These are phyloP conservation scores for Croton laevigatus DNA, from an alignment of 441 rosid genomes.

Conservation along the genomic window DNA sequence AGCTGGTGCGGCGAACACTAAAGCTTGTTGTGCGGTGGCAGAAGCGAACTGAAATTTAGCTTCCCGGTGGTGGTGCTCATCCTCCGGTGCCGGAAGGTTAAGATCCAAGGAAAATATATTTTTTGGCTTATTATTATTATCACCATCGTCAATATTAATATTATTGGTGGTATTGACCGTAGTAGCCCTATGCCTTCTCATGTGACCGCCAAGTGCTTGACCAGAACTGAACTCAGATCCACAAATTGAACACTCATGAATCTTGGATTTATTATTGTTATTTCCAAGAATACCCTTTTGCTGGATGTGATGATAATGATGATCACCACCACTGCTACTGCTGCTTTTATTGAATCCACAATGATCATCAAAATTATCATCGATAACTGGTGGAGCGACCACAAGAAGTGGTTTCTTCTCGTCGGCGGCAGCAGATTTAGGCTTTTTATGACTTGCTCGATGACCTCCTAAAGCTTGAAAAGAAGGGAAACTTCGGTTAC, in stretches of 20 bases:
- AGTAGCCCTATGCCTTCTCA: slow-evolving; percentile 79
- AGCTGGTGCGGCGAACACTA: slow-evolving; percentile 57
- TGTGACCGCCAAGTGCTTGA: slow-evolving; percentile 97
- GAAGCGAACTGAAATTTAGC: slow-evolving; percentile 52
- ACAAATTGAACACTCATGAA: slow-evolving; percentile 88
- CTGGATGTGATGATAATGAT: slow-evolving; percentile 5
- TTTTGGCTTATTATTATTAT: slow-evolving; percentile 34
- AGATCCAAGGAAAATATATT: slow-evolving; percentile 67
- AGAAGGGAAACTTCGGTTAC: slow-evolving; percentile 75
- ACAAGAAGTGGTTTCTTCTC: slow-evolving; percentile 34
- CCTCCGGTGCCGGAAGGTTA: slow-evolving; percentile 93
- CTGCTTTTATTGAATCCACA: slow-evolving; percentile 21
- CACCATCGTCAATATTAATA: background rate
- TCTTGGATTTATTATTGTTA: slow-evolving; percentile 35
- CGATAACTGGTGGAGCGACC: slow-evolving; percentile 6
- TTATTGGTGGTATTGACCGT: slow-evolving; percentile 4
- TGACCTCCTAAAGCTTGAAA: slow-evolving; percentile 97
- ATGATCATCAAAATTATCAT: slow-evolving; percentile 9
- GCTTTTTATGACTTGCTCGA: slow-evolving; percentile 89
- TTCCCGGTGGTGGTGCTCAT: slow-evolving; percentile 42
- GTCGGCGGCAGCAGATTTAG: slow-evolving; percentile 31
- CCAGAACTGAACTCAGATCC: slow-evolving; percentile 89
- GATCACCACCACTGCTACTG: slow-evolving; percentile 30
- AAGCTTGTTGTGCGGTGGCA: slow-evolving; percentile 33
- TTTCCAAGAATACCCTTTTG: slow-evolving; percentile 20